Evolutionary conservation across 2,329 filamentous ascomycete genomes (phyloP).

Genomic region (Aspergillus awamori): DNA sequence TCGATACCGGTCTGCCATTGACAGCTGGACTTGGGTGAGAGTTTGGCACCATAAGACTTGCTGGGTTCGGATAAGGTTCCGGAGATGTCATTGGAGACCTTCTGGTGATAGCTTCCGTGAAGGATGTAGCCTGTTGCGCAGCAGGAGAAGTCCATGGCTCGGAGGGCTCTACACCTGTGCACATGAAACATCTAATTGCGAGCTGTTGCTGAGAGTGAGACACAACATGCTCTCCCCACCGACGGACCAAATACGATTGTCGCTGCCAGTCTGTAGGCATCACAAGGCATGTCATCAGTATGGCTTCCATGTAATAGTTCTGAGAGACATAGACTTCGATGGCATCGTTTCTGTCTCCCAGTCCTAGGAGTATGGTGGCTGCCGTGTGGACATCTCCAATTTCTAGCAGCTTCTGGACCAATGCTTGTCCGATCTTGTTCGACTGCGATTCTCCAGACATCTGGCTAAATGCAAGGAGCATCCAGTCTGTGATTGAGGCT

Average conservation of each 20-base stretch:
- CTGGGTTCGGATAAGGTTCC: constrained; percentile 53
- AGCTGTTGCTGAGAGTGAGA: constrained; percentile 85
- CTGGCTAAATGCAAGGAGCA: constrained; percentile 87
- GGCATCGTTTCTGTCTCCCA: constrained; percentile 90
- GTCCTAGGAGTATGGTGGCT: constrained; percentile 86
- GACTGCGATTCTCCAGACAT: constrained; percentile 79
- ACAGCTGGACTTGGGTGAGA: constrained; percentile 50
- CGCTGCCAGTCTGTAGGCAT: constrained; percentile 88
- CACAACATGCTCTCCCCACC: constrained; percentile 93
- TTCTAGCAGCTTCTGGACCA: constrained; percentile 86
- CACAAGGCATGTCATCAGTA: constrained; percentile 81
- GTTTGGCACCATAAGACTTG: constrained; percentile 25
- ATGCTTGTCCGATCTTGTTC: constrained; percentile 86
- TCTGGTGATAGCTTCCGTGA: constrained; percentile 30
- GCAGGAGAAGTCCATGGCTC: constrained; percentile 88
- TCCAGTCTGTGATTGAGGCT: constrained; percentile 96
- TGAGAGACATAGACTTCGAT: constrained; percentile 96
- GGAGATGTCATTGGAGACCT: constrained; percentile 51
- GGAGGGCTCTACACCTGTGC: constrained; percentile 79
- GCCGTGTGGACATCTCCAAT: constrained; percentile 89
- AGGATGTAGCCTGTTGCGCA: constrained; percentile 63
- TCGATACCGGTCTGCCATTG: constrained; percentile 65
- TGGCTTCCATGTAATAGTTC: constrained; percentile 87
- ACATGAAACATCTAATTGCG: constrained; percentile 90
- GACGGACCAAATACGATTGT: constrained; percentile 81